Percentiles rank a stretch among this genome's conserved stretches.
Conservation (phyloP, 331 rosid genomes). For the Stylosanthes scabra region DNA sequence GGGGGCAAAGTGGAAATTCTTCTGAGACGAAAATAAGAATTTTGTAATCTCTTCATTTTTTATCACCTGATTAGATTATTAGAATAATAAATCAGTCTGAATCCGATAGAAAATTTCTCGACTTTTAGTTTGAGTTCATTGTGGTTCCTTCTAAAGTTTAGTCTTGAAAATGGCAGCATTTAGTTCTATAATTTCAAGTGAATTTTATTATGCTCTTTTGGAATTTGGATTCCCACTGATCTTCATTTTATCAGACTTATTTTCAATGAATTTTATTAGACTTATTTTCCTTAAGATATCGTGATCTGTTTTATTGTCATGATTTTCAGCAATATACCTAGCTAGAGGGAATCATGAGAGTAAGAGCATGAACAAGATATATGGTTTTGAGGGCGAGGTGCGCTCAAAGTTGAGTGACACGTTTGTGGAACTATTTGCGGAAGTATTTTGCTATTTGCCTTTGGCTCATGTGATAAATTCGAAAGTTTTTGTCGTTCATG, state of each 20-base stretch:
- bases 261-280: constrained; percentile 8
- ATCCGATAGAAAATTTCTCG: neutral
- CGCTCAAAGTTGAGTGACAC: constrained; percentile 85
- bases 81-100: constrained; percentile 1
- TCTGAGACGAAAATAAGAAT: too few species aligned
- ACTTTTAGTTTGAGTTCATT: neutral
- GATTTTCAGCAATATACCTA: constrained; percentile 83
- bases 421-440: constrained; percentile 96
- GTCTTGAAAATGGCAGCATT: too few species aligned
- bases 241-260: neutral
- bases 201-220: constrained; percentile 1
- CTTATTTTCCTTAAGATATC: neutral
- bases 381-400: constrained; percentile 99
- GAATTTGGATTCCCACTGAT: constrained; percentile 1
- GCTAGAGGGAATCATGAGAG: constrained; percentile 99
- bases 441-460: constrained; percentile 93
- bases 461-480: constrained; percentile 88
- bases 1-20: too few species aligned
- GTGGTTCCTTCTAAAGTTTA: neutral
- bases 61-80: constrained; percentile 7
- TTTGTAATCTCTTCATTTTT: neutral
- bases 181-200: too few species aligned
- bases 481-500: constrained; percentile 94
- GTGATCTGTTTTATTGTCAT: constrained; percentile 30
- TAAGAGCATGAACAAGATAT: constrained; percentile 99